phyloP scores from a whole-genome alignment of 441 rosid species.

The Dalechampia spathulata region DNA sequence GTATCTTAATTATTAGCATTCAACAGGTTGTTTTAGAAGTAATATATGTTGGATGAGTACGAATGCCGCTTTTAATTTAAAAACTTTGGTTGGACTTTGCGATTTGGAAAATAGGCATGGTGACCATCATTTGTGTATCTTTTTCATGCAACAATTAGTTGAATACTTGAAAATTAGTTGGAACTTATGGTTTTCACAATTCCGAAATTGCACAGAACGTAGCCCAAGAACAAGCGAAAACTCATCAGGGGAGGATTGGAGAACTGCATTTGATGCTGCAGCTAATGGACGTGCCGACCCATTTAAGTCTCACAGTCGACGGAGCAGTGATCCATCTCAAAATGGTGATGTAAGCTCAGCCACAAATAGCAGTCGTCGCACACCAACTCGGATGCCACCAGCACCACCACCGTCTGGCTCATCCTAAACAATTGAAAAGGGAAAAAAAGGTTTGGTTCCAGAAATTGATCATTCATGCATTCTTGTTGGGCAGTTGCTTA shows the following conservation, averaged over 20 bases:
- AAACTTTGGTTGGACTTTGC: background rate
- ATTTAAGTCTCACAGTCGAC: slow-evolving; percentile 60
- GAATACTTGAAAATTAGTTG: background rate
- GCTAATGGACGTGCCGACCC: slow-evolving; percentile 55
- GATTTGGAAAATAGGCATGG: no score
- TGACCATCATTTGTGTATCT: no score
- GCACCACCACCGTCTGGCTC: slow-evolving; percentile 81
- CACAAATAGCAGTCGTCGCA: slow-evolving; percentile 61
- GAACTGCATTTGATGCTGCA: slow-evolving; percentile 87
- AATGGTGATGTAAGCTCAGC: slow-evolving; percentile 62
- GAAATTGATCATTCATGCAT: slow-evolving; percentile 22
- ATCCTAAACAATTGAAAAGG: slow-evolving; percentile 52
- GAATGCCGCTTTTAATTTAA: no score
- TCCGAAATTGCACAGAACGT: slow-evolving; percentile 46
- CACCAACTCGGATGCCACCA: slow-evolving; percentile 86
- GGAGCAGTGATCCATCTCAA: slow-evolving; percentile 77
- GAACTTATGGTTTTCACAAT: background rate
- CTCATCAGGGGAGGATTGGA: slow-evolving; percentile 86
- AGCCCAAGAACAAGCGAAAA: slow-evolving; percentile 62
- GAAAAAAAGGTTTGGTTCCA: slow-evolving; percentile 6
- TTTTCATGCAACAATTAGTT: no score
- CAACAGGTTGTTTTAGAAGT: background rate
- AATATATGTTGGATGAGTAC: no score
- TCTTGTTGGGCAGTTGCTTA: slow-evolving; percentile 18
- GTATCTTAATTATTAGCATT: background rate